Evolutionary conservation across 2,329 filamentous ascomycete genomes (phyloP).

Genomic region (Fusarium sp.): DNA sequence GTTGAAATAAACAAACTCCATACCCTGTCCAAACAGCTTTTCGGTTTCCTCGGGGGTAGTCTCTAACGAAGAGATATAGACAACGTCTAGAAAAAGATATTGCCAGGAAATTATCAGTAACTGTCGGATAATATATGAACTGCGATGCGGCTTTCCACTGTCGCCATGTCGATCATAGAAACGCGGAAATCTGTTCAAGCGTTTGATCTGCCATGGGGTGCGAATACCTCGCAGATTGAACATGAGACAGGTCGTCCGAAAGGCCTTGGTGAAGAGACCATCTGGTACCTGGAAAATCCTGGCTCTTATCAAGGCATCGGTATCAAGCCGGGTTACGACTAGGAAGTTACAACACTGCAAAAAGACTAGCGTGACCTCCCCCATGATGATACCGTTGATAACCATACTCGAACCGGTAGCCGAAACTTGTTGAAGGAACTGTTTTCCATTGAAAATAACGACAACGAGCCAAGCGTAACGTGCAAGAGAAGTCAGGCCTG

Average conservation of each 20-base stretch:
- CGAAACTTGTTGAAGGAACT: conserved; percentile 3
- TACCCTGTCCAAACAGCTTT: conserved; percentile 21
- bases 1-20: conserved; percentile 18
- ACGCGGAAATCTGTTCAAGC: background rate
- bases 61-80: background rate
- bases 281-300: background rate
- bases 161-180: background rate
- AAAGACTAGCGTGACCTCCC: background rate
- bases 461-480: conserved; percentile 9
- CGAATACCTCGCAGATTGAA: background rate
- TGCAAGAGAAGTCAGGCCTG: background rate
- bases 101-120: background rate
- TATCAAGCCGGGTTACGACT: background rate
- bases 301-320: background rate
- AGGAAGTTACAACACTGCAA: background rate
- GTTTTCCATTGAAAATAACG: conserved; percentile 1
- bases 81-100: background rate
- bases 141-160: background rate
- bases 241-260: background rate
- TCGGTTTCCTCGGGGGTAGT: background rate
- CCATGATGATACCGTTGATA: conserved; percentile 12
- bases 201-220: background rate
- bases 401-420: conserved; percentile 12
- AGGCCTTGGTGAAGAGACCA: background rate
- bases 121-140: background rate